These are phyloP conservation scores for Globisporangium perplexum DNA, from an alignment of 352 stramenopile genomes.

Conservation along the genomic window DNA sequence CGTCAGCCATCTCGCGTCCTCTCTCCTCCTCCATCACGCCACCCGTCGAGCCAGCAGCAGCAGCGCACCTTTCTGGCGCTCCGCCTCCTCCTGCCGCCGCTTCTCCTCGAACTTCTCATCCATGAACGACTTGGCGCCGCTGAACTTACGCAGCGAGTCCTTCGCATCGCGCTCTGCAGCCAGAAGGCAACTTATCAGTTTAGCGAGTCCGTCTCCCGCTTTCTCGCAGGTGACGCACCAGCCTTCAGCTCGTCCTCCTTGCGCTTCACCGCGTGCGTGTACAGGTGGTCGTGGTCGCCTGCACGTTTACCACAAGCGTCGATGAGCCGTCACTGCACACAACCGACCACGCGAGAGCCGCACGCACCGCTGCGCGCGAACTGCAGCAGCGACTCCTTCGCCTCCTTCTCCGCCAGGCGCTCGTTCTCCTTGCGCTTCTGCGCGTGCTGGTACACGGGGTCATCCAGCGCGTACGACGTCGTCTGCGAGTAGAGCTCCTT, in stretches of 20 bases:
- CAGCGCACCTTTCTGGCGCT: slow-evolving; percentile 24
- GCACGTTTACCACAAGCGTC: neutral
- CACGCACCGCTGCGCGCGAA: slow-evolving; percentile 14
- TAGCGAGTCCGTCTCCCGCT: neutral
- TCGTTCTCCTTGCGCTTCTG: slow-evolving; percentile 43
- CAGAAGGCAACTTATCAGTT: neutral
- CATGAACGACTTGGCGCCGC: slow-evolving; percentile 45
- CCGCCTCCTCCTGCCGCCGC: slow-evolving; percentile 42
- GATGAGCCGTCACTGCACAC: neutral
- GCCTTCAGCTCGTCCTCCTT: slow-evolving; percentile 15
- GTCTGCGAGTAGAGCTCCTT: slow-evolving; percentile 33
- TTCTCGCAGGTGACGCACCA: neutral
- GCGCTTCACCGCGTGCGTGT: slow-evolving; percentile 12
- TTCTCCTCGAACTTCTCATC: slow-evolving; percentile 62
- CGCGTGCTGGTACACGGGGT: slow-evolving; percentile 44
- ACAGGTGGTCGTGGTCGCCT: slow-evolving; percentile 17
- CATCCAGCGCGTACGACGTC: slow-evolving; percentile 29
- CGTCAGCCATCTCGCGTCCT: no score
- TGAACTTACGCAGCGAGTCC: slow-evolving; percentile 26
- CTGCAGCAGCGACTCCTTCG: slow-evolving; percentile 21
- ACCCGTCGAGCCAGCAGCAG: no score
- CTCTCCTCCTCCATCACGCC: neutral
- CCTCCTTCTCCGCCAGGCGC: slow-evolving; percentile 16
- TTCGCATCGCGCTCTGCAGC: slow-evolving; percentile 35
- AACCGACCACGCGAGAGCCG: neutral